Percentiles rank a stretch among this genome's conserved stretches.
These are phyloP conservation scores for Verticillium nonalfalfae DNA, from an alignment of 2,329 filamentous ascomycete species.

Conservation along the genomic window DNA sequence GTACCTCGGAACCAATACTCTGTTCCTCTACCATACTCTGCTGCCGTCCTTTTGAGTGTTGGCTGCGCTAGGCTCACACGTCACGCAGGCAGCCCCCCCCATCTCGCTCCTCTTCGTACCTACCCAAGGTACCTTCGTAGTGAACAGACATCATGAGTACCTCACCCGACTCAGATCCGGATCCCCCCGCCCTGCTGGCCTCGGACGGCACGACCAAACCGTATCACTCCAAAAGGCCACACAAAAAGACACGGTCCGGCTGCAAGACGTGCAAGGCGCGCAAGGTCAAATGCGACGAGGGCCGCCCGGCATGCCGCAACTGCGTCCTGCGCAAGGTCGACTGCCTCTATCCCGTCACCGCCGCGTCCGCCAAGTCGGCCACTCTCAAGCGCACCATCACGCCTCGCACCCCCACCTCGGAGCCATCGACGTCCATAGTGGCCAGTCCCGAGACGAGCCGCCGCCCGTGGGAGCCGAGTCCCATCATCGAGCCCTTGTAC, in stretches of 20 bases:
- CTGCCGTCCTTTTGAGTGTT: too few relatives aligned
- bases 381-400: constrained; percentile 1
- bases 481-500: constrained; percentile 17
- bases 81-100: too few relatives aligned
- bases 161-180: not conserved
- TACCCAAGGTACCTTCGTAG: too few relatives aligned
- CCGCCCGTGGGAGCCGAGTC: not conserved
- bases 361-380: constrained; percentile 3
- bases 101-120: too few relatives aligned
- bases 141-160: not conserved
- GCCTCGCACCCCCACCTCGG: constrained; percentile 3
- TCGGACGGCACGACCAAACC: constrained; percentile 10
- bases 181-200: not conserved
- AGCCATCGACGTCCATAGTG: constrained; percentile 2
- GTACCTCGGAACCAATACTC: too few relatives aligned
- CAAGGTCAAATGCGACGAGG: constrained; percentile 51
- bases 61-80: too few relatives aligned
- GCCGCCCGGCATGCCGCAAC: constrained; percentile 38
- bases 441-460: constrained; percentile 1
- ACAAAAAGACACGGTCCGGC: constrained; percentile 47
- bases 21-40: too few relatives aligned
- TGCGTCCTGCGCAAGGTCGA: constrained; percentile 40
- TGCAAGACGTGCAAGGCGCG: constrained; percentile 49
- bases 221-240: constrained; percentile 43
- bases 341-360: constrained; percentile 36